phyloP scores from a whole-genome alignment of 768 basidiomycete genomes.

The Trametes punicea region DNA sequence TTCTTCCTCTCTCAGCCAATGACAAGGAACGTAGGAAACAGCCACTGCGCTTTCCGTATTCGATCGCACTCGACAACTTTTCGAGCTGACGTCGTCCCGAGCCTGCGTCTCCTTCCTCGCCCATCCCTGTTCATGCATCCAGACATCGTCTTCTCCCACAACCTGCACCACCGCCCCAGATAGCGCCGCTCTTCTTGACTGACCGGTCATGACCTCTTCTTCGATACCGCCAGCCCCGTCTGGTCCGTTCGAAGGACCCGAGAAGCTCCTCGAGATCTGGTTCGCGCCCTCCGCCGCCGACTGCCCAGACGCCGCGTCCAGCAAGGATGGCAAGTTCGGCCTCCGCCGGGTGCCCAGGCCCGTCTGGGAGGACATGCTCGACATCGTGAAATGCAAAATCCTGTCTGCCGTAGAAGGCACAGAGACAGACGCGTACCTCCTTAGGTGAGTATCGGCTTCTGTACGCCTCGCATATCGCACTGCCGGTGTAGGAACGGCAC shows the following conservation, averaged over 20 bases:
- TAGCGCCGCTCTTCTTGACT: constrained; percentile 19
- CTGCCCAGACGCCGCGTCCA: constrained; percentile 44
- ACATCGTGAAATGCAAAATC: constrained; percentile 94
- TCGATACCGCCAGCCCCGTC: constrained; percentile 3
- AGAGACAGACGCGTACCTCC: constrained; percentile 93
- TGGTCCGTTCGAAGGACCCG: constrained; percentile 78
- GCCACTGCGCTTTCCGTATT: constrained; percentile 13
- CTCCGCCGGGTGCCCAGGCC: constrained; percentile 70
- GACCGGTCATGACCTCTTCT: constrained; percentile 7
- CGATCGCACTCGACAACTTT: constrained; percentile 16
- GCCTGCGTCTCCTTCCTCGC: constrained; percentile 1
- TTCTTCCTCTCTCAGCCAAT: neutral
- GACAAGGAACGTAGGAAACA: neutral
- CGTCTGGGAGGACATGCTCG: constrained; percentile 96
- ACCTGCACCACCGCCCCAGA: constrained; percentile 25
- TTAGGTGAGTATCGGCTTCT: constrained; percentile 61
- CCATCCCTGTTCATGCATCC: constrained; percentile 28
- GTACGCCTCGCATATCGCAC: constrained; percentile 42
- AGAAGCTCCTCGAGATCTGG: constrained; percentile 97
- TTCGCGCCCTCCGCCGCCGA: constrained; percentile 76
- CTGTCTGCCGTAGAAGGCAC: constrained; percentile 84
- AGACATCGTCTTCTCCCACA: constrained; percentile 13
- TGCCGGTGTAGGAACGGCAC: constrained; percentile 31
- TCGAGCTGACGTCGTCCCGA: constrained; percentile 8
- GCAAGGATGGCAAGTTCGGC: constrained; percentile 52